These are phyloP conservation scores for Colletotrichum euphorbiae DNA, from an alignment of 2,329 filamentous ascomycete genomes.

Conservation along the genomic window DNA sequence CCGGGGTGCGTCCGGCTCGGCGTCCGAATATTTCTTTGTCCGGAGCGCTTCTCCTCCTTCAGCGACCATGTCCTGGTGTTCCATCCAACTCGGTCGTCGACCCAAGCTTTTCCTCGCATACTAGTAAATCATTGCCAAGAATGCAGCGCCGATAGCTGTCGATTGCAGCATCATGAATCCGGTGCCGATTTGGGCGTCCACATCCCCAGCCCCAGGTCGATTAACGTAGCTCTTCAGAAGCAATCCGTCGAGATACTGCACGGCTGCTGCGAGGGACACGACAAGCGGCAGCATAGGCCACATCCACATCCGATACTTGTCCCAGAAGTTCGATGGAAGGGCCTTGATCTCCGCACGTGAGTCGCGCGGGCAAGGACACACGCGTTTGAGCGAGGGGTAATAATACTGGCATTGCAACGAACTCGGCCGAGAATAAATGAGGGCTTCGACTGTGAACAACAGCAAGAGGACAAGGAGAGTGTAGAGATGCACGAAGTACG, in stretches of 20 bases:
- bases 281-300: conserved; percentile 16
- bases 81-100: conserved; percentile 27
- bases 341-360: conserved; percentile 36
- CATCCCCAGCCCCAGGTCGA: neutral
- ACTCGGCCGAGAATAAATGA: conserved; percentile 26
- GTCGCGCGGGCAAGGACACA: conserved; percentile 38
- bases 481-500: neutral
- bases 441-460: conserved; percentile 8
- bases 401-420: conserved; percentile 36
- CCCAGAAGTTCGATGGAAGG: conserved; percentile 33
- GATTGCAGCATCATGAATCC: conserved; percentile 13
- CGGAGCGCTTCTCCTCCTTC: neutral
- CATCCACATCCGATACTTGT: conserved; percentile 35
- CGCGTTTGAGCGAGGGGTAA: conserved; percentile 30
- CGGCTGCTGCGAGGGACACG: neutral
- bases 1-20: conserved; percentile 3
- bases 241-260: conserved; percentile 5
- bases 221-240: conserved; percentile 16
- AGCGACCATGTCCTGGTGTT: conserved; percentile 24
- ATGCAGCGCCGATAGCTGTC: neutral
- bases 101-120: conserved; percentile 10
- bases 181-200: conserved; percentile 20
- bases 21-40: neutral
- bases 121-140: conserved; percentile 13
- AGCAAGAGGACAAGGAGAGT: neutral